phyloP scores from a whole-genome alignment of 768 basidiomycete genomes.

The Tulasnella sp. region DNA sequence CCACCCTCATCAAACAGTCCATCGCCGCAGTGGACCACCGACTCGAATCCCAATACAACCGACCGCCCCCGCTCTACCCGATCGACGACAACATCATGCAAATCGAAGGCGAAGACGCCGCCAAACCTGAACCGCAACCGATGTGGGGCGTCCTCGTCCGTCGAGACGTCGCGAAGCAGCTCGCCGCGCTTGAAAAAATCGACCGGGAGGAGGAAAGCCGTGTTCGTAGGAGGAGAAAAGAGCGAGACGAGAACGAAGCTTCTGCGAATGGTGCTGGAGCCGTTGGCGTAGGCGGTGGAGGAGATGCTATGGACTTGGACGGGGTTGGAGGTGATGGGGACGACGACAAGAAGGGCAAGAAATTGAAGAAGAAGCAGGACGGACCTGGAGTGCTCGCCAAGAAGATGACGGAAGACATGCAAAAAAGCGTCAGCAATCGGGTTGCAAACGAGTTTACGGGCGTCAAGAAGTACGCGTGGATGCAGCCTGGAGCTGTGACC shows the following conservation, averaged over 20 bases:
- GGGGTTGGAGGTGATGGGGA: conserved; percentile 45
- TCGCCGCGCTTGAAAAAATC: conserved; percentile 70
- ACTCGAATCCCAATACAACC: conserved; percentile 68
- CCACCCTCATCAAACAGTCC: conserved; percentile 70
- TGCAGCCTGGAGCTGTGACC: conserved; percentile 66
- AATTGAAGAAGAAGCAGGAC: conserved; percentile 80
- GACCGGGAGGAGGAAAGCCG: conserved; percentile 85
- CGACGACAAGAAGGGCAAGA: conserved; percentile 59
- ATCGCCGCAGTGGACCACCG: conserved; percentile 69
- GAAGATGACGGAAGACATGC: conserved; percentile 89
- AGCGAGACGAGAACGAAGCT: conserved; percentile 66
- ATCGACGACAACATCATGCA: conserved; percentile 46
- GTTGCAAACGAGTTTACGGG: conserved; percentile 90
- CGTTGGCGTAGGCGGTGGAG: conserved; percentile 42
- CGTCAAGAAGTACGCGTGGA: conserved; percentile 82
- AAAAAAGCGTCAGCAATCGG: conserved; percentile 90
- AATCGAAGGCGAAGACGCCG: neutral
- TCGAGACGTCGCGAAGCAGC: conserved; percentile 79
- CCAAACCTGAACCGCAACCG: conserved; percentile 48
- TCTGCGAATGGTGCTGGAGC: conserved; percentile 65
- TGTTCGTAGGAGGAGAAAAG: conserved; percentile 74
- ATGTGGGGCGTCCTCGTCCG: conserved; percentile 84
- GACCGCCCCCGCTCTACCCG: conserved; percentile 65
- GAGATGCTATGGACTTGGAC: conserved; percentile 50
- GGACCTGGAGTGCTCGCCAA: conserved; percentile 81